Evolutionary conservation across 73 alveolate species (phyloP), one percentile per base, ranked within the genome.

Genomic region (Tetrahymena elliotti): DNA sequence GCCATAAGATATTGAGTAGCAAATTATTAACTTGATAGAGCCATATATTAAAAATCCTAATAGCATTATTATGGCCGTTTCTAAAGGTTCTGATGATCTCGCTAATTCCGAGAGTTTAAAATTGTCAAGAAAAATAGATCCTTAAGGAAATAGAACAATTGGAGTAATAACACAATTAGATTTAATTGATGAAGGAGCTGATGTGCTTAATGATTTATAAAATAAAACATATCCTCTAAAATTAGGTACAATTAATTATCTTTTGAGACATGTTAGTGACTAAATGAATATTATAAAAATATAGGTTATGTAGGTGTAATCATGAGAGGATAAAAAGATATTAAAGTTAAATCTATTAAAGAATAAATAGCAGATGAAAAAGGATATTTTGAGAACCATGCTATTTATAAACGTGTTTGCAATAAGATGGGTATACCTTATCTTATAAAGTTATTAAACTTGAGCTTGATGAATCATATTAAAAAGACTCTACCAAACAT

Each of bases 231-330:
- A 98, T 96, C 99, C 99, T 4, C 96, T 98, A 20, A 97, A 98
- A 84, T 97, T 98, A 83, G 88, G 88, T 68, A 68, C 88, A 24
- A 10, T 40, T 31, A 27, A 27, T 68, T 68, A 31, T 4, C 11
- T n/a, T 52, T 68, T 4, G n/a, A 68, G 36, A 27, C 34, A 68
- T 3, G 34, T 16, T 16, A 12, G 13, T 7, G 10, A 7, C 3
- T 47, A 47, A 47, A 18, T 47, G 11, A 12, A 47, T 18, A 18
- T 18, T 47, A 18, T 47, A 47, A 47, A n/a, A 40, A 40, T 40
- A 10, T n/a, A 68, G 99, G 99, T 33, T 98, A 99, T 97, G 98
- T 98, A 22, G 99, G 99, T 8, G 99, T 99, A 4, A 97, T 97
- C 39, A 83, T 94, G 94, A 94, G 96, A 83, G 96, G 96, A 3